Evolutionary conservation across 2,329 filamentous ascomycete species (phyloP).

Genomic region (Fusarium liriodendri): DNA sequence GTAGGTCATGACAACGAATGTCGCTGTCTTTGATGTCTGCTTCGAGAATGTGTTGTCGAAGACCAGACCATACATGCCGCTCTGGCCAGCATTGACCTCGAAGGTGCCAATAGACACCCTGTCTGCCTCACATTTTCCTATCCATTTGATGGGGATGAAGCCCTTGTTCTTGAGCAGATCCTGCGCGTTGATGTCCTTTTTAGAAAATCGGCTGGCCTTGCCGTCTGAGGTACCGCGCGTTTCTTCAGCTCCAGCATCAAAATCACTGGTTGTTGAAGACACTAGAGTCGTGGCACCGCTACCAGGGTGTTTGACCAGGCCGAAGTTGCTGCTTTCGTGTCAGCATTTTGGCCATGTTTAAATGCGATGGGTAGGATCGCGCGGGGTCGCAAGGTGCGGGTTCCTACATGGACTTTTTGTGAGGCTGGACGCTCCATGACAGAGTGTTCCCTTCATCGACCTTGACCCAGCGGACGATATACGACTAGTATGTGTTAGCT

Average conservation of each 20-base stretch:
- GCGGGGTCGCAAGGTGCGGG: constrained; percentile 6
- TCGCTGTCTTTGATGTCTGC: constrained; percentile 92
- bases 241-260: constrained; percentile 61
- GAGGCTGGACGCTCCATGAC: constrained; percentile 96
- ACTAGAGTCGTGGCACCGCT: constrained; percentile 65
- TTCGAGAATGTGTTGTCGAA: constrained; percentile 99
- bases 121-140: constrained; percentile 95
- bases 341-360: constrained; percentile 9
- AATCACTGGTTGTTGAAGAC: constrained; percentile 56
- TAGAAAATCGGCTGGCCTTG: constrained; percentile 61
- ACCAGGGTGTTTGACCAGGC: constrained; percentile 96
- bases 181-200: constrained; percentile 71
- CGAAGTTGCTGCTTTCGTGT: constrained; percentile 77
- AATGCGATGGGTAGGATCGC: not conserved
- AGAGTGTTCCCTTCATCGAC: constrained; percentile 92
- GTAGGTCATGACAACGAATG: constrained; percentile 94
- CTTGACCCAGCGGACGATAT: constrained; percentile 97
- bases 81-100: constrained; percentile 78
- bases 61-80: constrained; percentile 94
- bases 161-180: constrained; percentile 74
- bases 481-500: constrained; percentile 74
- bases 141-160: constrained; percentile 81
- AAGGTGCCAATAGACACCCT: constrained; percentile 92
- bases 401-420: constrained; percentile 91
- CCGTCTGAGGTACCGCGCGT: constrained; percentile 55